Conservation (phyloP, 129 eudicot species). For the Silybum marianum region DNA sequence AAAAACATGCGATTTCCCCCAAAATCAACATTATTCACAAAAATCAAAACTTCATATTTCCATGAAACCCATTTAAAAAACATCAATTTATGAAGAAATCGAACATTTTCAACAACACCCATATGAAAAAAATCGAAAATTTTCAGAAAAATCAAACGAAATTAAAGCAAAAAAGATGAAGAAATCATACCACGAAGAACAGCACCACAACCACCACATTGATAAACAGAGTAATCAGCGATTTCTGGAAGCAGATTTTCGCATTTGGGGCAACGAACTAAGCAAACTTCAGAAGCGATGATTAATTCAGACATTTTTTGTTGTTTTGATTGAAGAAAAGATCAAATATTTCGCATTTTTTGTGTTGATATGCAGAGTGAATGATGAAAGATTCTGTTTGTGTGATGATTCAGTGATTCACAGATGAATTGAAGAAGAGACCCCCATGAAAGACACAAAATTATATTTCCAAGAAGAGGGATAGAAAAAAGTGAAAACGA, state of each 20-base stretch:
- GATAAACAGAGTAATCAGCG: conserved; percentile 65
- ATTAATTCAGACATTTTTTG: conserved; percentile 51
- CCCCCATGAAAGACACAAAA: conserved; percentile 19
- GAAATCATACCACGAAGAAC: conserved; percentile 61
- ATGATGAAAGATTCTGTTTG: neutral
- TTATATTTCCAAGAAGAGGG: conserved; percentile 14
- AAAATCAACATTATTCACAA: conserved; percentile 10
- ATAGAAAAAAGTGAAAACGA: conserved; percentile 10
- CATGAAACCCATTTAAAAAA: neutral
- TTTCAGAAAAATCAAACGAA: neutral
- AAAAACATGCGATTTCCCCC: neutral
- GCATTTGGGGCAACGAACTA: conserved; percentile 84
- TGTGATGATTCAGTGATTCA: neutral
- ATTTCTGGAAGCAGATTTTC: conserved; percentile 70
- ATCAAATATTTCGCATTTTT: neutral
- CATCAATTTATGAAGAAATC: neutral
- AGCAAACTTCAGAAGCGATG: conserved; percentile 43
- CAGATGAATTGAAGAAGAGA: neutral
- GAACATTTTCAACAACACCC: neutral
- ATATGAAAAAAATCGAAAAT: no score
- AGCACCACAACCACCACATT: conserved; percentile 86
- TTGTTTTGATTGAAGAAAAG: no score
- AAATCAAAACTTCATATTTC: neutral
- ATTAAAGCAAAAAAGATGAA: neutral
- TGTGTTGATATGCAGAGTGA: neutral